Evolutionary conservation across 768 basidiomycete genomes (phyloP).

Genomic region (Termitomyces sp.): DNA sequence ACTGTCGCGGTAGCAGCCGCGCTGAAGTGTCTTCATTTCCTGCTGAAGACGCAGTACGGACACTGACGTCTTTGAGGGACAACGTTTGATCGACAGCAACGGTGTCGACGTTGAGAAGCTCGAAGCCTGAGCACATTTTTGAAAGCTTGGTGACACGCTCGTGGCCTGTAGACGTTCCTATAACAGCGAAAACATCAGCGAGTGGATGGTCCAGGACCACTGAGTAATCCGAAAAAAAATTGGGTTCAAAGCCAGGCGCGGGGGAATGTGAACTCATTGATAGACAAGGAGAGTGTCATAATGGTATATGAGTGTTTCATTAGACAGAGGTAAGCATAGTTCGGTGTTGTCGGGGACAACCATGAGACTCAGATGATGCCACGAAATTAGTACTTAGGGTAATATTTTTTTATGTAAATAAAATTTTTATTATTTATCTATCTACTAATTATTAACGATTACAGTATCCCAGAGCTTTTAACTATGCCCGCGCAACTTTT

Average conservation of each 20-base stretch:
- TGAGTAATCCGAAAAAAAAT: slow-evolving; percentile 26
- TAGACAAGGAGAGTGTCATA: neutral
- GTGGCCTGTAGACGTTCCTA: slow-evolving; percentile 28
- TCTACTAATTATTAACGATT: neutral
- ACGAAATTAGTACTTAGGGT: no score
- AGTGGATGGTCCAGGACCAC: slow-evolving; percentile 8
- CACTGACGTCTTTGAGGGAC: slow-evolving; percentile 12
- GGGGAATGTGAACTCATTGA: neutral
- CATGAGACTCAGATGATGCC: no score
- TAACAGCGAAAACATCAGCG: slow-evolving; percentile 8
- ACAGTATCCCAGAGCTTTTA: slow-evolving; percentile 61
- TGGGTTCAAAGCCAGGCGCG: slow-evolving; percentile 19
- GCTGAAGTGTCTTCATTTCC: neutral
- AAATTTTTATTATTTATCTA: neutral
- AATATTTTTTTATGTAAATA: no score
- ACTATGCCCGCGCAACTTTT: slow-evolving; percentile 72
- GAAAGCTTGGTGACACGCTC: slow-evolving; percentile 29
- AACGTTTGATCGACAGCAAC: slow-evolving; percentile 14
- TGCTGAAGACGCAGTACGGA: slow-evolving; percentile 7
- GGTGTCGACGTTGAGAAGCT: slow-evolving; percentile 22
- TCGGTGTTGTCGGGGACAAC: neutral
- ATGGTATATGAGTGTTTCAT: neutral
- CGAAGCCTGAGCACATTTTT: slow-evolving; percentile 24
- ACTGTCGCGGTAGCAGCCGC: slow-evolving; percentile 21
- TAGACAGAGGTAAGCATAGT: no score